Evolutionary conservation across 192 early-diverging fungal genomes (phyloP).

Genomic region (Geranomyces variabilis): DNA sequence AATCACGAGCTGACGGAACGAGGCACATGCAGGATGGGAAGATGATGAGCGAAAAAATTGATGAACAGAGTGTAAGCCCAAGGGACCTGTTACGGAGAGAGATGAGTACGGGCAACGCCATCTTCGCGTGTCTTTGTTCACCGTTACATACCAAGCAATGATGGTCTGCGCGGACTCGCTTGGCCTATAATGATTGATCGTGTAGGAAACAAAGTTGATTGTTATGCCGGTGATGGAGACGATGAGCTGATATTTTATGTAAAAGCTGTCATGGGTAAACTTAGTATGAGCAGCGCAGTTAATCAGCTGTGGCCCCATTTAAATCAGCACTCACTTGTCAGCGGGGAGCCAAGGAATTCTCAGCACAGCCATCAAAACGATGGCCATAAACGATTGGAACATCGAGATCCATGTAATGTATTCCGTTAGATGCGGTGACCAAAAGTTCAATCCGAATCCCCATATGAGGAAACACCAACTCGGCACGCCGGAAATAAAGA

Average conservation of each 20-base stretch:
- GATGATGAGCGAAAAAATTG: no score
- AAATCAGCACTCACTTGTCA: constrained; percentile 9
- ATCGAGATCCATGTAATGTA: background rate
- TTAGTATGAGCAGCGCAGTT: background rate
- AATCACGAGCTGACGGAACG: no score
- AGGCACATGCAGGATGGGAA: no score
- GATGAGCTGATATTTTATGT: constrained; percentile 15
- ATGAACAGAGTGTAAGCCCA: no score
- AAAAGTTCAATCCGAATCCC: background rate
- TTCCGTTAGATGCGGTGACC: background rate
- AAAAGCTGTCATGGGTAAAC: constrained; percentile 19
- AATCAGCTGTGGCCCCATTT: background rate
- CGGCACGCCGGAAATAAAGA: background rate
- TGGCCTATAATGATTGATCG: background rate
- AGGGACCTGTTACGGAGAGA: no score
- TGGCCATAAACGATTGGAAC: background rate
- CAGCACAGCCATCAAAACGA: background rate
- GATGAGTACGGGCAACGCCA: no score
- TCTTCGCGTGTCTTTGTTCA: no score
- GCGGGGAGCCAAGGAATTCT: background rate
- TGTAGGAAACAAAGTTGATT: background rate
- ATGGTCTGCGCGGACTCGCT: background rate
- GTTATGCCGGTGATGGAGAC: background rate
- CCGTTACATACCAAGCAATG: background rate
- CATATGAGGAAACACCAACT: background rate